phyloP scores from a whole-genome alignment of 1,284 basidiomycete genomes.

The Phenoliferia sp. region DNA sequence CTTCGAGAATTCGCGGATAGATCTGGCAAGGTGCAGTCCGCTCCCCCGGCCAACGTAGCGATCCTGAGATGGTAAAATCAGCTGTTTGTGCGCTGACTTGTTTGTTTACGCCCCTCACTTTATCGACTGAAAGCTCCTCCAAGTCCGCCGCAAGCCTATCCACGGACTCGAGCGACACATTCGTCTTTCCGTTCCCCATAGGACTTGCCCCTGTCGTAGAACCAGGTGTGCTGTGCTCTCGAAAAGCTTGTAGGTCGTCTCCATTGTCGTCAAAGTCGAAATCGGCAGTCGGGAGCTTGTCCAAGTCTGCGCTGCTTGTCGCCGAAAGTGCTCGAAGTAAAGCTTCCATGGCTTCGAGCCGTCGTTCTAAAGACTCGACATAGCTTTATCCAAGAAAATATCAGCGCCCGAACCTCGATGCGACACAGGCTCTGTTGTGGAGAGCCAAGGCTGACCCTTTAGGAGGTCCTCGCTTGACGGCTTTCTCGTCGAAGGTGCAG shows the following conservation, averaged over 20 bases:
- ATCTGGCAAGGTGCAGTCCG: conserved; percentile 23
- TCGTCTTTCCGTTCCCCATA: neutral
- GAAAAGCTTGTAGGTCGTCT: neutral
- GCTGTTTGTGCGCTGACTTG: neutral
- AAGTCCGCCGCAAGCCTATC: conserved; percentile 19
- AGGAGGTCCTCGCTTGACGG: conserved; percentile 66
- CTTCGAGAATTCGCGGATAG: conserved; percentile 12
- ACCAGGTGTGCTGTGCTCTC: neutral
- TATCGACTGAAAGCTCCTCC: conserved; percentile 9
- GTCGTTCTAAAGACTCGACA: conserved; percentile 62
- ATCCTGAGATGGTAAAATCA: conserved; percentile 6
- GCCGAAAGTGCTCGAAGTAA: conserved; percentile 38
- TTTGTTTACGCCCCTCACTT: neutral
- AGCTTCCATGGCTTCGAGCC: conserved; percentile 66
- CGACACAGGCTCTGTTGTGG: neutral
- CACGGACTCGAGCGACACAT: neutral
- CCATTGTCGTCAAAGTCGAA: conserved; percentile 6
- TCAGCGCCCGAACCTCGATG: neutral
- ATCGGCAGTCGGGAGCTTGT: neutral
- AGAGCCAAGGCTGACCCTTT: conserved; percentile 51
- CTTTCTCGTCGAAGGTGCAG: neutral
- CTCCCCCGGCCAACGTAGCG: conserved; percentile 29
- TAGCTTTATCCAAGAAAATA: no score
- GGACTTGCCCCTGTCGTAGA: neutral
- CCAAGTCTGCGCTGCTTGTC: neutral